Evolutionary conservation across 768 basidiomycete genomes (phyloP), one percentile per base, ranked within the genome.

Genomic region (Galerina sulciceps): DNA sequence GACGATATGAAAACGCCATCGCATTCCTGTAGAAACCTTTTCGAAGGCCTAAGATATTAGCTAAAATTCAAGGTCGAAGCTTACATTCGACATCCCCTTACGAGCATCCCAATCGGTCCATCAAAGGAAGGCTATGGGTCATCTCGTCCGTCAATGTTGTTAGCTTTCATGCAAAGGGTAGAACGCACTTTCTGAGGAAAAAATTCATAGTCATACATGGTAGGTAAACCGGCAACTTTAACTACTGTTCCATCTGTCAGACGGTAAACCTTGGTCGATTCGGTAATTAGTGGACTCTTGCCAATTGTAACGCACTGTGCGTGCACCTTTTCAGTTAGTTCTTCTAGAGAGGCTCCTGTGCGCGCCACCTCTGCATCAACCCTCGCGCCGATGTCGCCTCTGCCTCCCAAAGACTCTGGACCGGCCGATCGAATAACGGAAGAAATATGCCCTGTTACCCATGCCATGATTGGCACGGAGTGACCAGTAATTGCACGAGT

Each of bases 161-260:
- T 15, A 20, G 4, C 10, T 10, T 11, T 22, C 37, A 1, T 40
- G 22, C n/a, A 11, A 11, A 26, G 20, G 49, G 6, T 11, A 53
- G 17, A 23, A 11, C 57, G 23, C 17, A 59, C 61, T 17, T 46
- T 52, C 41, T 59, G 61, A 1, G 61, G 57, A 18, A 47, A 59
- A 40, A 41, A 53, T 37, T 63, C 61, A 9, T 56, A 59, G 43
- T 63, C 61, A 23, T 63, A 53, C 61, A 63, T 63, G 5, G 48
- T 35, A 6, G 61, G 61, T 35, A 63, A 15, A 14, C 61, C 61
- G 13, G 57, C 20, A 9, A 63, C 22, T 14, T 56, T 55, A 3
- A 55, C 26, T 4, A 59, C 26, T 6, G 45, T 48, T 35, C 61
- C 61, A 10, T 47, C 37, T 4, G 36, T 17, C 11, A 6, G 9